Percentiles rank a stretch among this genome's conserved stretches.
phyloP scores from a whole-genome alignment of 768 basidiomycete species.

The Russula sp. region DNA sequence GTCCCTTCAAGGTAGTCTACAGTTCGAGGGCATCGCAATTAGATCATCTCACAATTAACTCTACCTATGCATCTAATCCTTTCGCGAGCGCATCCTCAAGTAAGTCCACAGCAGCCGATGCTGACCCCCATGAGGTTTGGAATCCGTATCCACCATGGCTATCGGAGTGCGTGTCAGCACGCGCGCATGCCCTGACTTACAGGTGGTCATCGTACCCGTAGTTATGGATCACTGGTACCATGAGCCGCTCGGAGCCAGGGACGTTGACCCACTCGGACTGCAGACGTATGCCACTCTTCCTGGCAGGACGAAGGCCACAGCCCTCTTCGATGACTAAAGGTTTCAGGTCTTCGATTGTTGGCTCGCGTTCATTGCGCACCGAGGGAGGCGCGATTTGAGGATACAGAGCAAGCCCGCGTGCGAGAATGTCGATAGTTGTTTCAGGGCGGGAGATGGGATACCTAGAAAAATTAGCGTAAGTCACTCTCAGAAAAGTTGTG shows the following conservation, averaged over 20 bases:
- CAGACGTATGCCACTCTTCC: conserved; percentile 63
- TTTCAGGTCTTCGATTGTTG: conserved; percentile 37
- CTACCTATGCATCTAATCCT: background rate
- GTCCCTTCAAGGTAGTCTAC: conserved; percentile 6
- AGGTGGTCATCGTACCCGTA: conserved; percentile 46
- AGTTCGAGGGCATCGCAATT: background rate
- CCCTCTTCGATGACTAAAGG: conserved; percentile 37
- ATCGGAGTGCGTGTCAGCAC: background rate
- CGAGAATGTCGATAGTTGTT: conserved; percentile 54
- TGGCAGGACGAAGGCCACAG: conserved; percentile 59
- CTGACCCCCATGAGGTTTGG: conserved; percentile 61
- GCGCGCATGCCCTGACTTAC: background rate
- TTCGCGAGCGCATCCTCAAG: conserved; percentile 38
- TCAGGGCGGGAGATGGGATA: conserved; percentile 59
- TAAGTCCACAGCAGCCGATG: conserved; percentile 42
- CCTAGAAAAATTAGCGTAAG: conserved; percentile 33
- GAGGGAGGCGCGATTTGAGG: conserved; percentile 31
- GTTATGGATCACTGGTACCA: conserved; percentile 52
- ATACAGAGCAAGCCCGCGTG: conserved; percentile 34
- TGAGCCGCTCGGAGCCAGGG: conserved; percentile 25
- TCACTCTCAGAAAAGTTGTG: background rate
- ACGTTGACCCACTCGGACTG: conserved; percentile 41
- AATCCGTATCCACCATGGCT: conserved; percentile 63
- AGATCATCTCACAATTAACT: background rate
- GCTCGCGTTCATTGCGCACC: conserved; percentile 26